Evolutionary conservation across 2,329 filamentous ascomycete species (phyloP).

Genomic region (Zymoseptoria brevis): DNA sequence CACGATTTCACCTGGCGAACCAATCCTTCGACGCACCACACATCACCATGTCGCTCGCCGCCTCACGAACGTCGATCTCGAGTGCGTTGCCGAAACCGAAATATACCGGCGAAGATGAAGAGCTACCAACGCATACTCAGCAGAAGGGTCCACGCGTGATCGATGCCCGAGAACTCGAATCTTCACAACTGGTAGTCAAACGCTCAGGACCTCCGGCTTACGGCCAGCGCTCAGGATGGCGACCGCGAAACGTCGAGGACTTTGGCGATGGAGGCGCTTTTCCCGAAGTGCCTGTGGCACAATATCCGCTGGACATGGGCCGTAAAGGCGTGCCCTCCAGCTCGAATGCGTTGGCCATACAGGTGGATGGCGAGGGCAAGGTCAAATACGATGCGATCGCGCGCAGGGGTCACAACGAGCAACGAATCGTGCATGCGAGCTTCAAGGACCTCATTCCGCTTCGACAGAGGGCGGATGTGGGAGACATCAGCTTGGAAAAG

Average conservation of each 20-base stretch:
- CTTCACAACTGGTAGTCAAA: slow-evolving; percentile 77
- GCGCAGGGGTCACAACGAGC: slow-evolving; percentile 74
- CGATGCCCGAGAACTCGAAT: slow-evolving; percentile 69
- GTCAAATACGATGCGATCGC: slow-evolving; percentile 96
- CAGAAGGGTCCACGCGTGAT: slow-evolving; percentile 77
- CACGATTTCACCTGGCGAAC: neutral
- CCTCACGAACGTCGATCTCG: slow-evolving; percentile 51
- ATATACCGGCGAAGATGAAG: slow-evolving; percentile 84
- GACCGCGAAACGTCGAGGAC: slow-evolving; percentile 79
- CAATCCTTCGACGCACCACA: neutral
- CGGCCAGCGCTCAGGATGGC: slow-evolving; percentile 80
- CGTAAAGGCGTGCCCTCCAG: slow-evolving; percentile 56
- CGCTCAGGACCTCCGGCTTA: slow-evolving; percentile 80
- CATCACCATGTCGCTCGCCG: slow-evolving; percentile 16
- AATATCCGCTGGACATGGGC: slow-evolving; percentile 95
- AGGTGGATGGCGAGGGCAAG: slow-evolving; percentile 84
- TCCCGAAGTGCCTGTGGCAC: slow-evolving; percentile 84
- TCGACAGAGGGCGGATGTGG: slow-evolving; percentile 83
- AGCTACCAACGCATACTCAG: slow-evolving; percentile 61
- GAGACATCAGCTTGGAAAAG: slow-evolving; percentile 78
- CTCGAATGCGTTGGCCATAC: slow-evolving; percentile 84
- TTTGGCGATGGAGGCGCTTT: slow-evolving; percentile 96
- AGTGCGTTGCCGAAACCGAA: slow-evolving; percentile 80
- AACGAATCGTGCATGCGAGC: slow-evolving; percentile 80
- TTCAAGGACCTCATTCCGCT: slow-evolving; percentile 97